phyloP scores from a whole-genome alignment of 202 grass and related monocot genomes.

The Thinopyrum obtusiflorum region DNA sequence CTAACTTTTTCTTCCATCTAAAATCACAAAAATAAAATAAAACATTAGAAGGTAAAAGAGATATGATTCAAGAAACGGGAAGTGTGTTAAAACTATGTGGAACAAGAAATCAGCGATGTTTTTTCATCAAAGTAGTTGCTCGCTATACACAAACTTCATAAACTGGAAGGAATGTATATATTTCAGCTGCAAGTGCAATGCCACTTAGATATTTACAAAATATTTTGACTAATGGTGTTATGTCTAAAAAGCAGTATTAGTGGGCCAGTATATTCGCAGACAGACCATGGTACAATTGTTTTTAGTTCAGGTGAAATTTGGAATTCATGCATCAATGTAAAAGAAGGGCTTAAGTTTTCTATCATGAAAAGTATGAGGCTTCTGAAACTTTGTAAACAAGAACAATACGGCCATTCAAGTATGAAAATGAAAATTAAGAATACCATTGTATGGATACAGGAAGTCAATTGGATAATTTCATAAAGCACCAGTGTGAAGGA shows the following conservation, averaged over 20 bases:
- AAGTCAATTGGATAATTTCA: constrained; percentile 11
- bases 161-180: not conserved
- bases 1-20: constrained; percentile 99
- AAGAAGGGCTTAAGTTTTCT: not conserved
- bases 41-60: not conserved
- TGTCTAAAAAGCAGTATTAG: constrained; percentile 13
- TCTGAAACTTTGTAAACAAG: not conserved
- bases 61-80: not conserved
- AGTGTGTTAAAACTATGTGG: not conserved
- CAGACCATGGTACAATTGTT: not conserved
- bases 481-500: not conserved
- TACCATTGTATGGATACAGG: not conserved
- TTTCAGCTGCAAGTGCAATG: not conserved
- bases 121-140: not conserved
- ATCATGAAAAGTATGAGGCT: not conserved
- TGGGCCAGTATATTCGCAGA: not conserved
- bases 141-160: not conserved
- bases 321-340: not conserved
- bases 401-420: not conserved
- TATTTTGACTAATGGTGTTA: not conserved
- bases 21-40: constrained; percentile 10
- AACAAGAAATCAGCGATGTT: not conserved
- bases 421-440: not conserved
- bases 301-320: constrained; percentile 3
- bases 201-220: constrained; percentile 7